A percentile compares a stretch with the other conserved stretches of the same genome.
phyloP scores from a whole-genome alignment of 1,139 yeast genomes.

The Hemisphaericaspora lyxosophila region DNA sequence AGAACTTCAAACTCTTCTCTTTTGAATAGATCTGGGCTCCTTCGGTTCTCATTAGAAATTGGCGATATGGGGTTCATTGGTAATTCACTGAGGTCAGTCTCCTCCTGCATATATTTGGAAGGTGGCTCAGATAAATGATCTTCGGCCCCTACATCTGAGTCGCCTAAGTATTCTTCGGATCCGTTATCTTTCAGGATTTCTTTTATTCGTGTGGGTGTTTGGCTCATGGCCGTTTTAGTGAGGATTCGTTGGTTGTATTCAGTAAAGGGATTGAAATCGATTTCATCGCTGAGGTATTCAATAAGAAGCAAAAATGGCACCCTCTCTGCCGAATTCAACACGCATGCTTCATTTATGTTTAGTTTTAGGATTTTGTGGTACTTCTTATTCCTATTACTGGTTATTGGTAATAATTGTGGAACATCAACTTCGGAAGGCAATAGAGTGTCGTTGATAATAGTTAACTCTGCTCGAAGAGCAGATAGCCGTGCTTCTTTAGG shows the following conservation, averaged over 20 bases:
- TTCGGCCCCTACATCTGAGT: too few relatives aligned
- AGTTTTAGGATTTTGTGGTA: slow-evolving; percentile 74
- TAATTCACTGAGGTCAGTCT: slow-evolving; percentile 62
- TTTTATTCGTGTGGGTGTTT: background rate
- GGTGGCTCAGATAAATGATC: background rate
- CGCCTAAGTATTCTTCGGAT: background rate
- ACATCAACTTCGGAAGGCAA: slow-evolving; percentile 90
- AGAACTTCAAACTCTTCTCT: background rate
- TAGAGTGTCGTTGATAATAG: slow-evolving; percentile 75
- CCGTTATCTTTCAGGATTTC: background rate
- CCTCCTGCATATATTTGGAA: slow-evolving; percentile 26
- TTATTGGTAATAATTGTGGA: slow-evolving; percentile 74
- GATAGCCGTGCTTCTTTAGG: slow-evolving; percentile 92
- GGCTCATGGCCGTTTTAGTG: background rate
- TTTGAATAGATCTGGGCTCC: background rate
- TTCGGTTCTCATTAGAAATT: too few relatives aligned
- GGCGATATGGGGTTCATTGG: too few relatives aligned
- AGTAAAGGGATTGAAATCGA: slow-evolving; percentile 78
- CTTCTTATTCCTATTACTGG: slow-evolving; percentile 46
- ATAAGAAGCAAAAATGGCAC: slow-evolving; percentile 84
- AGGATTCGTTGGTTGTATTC: slow-evolving; percentile 46
- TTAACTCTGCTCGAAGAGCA: slow-evolving; percentile 82
- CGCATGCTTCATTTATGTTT: slow-evolving; percentile 93
- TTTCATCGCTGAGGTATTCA: slow-evolving; percentile 80
- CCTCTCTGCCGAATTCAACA: slow-evolving; percentile 91